Percentiles rank a stretch among this genome's conserved stretches.
phyloP scores from a whole-genome alignment of 2,329 filamentous ascomycete genomes.

The Penicillium hesseltinei region DNA sequence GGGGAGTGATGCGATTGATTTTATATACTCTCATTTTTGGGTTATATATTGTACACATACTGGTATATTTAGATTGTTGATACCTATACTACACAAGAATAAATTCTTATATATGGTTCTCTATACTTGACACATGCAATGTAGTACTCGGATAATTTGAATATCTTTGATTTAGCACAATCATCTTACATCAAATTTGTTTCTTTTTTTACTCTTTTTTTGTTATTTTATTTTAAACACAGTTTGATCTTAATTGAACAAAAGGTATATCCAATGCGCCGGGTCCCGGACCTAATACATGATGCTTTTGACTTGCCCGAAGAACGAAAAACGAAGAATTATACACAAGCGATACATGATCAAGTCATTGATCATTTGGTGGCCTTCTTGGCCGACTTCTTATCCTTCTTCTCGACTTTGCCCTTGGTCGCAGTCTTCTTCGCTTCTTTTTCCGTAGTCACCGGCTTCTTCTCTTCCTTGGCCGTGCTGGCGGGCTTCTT shows the following conservation, averaged over 20 bases:
- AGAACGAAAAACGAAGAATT: conserved; percentile 15
- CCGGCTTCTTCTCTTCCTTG: conserved; percentile 21
- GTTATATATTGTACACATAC: neutral
- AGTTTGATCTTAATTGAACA: conserved; percentile 19
- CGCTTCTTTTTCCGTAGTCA: conserved; percentile 14
- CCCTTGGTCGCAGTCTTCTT: conserved; percentile 20
- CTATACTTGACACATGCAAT: neutral
- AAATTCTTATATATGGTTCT: too few species aligned
- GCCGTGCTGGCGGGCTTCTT: conserved; percentile 23
- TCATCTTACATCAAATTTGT: neutral
- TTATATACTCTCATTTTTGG: conserved; percentile 1
- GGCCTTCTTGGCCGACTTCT: conserved; percentile 28
- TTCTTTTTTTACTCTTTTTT: neutral
- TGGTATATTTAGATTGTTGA: conserved; percentile 12
- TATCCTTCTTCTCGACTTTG: conserved; percentile 26
- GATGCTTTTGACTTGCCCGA: conserved; percentile 26
- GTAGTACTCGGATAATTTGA: neutral
- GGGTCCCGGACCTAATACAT: conserved; percentile 22
- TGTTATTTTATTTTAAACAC: conserved; percentile 11
- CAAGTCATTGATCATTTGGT: conserved; percentile 27
- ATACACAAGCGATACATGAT: conserved; percentile 19
- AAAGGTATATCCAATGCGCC: conserved; percentile 30
- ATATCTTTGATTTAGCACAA: neutral
- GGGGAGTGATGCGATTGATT: conserved; percentile 1
- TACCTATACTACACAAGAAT: neutral